These are phyloP conservation scores for Porphyrellus cyaneotinctus DNA, from an alignment of 768 basidiomycete species.

Conservation along the genomic window DNA sequence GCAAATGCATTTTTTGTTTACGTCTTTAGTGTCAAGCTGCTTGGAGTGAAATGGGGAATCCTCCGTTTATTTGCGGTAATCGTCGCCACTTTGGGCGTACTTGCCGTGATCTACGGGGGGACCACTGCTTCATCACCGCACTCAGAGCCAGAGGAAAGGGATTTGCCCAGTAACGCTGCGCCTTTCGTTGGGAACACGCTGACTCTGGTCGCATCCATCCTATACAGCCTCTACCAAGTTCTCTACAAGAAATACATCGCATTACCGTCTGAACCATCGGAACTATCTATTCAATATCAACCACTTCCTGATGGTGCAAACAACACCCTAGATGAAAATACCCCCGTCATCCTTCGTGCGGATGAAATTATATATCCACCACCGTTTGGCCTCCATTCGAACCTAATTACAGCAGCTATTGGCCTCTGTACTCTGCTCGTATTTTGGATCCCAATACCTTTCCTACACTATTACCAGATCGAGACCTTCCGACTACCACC, in stretches of 20 bases:
- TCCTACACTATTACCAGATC: conserved; percentile 61
- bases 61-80: conserved; percentile 66
- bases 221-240: conserved; percentile 78
- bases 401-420: conserved; percentile 74
- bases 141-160: conserved; percentile 12
- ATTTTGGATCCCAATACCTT: conserved; percentile 75
- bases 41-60: conserved; percentile 58
- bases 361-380: conserved; percentile 48
- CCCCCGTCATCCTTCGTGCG: conserved; percentile 13
- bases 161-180: conserved; percentile 32
- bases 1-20: conserved; percentile 92
- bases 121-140: conserved; percentile 30
- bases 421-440: conserved; percentile 70
- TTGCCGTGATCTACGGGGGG: conserved; percentile 81
- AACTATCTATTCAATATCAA: conserved; percentile 41
- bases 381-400: conserved; percentile 83
- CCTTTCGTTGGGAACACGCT: conserved; percentile 72
- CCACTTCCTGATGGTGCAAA: conserved; percentile 41
- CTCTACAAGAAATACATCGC: conserved; percentile 79
- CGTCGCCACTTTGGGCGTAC: conserved; percentile 77
- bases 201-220: conserved; percentile 66
- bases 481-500: conserved; percentile 69
- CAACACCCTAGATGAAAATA: conserved; percentile 19
- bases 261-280: conserved; percentile 56
- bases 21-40: conserved; percentile 71